These are phyloP conservation scores for Nicotiana tomentosiformis DNA, from an alignment of 257 asterid genomes.

Conservation along the genomic window DNA sequence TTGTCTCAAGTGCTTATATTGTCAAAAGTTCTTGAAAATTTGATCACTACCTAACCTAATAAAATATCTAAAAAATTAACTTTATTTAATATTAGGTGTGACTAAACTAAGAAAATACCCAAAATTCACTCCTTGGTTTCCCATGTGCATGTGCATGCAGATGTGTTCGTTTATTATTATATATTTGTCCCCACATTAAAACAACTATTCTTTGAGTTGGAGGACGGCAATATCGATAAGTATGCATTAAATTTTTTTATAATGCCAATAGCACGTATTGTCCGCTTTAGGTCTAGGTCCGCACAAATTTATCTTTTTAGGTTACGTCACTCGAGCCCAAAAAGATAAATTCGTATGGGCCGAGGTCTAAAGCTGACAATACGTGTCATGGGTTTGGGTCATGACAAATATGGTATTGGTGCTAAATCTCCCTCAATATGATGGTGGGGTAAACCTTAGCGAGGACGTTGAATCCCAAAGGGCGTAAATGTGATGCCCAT, in stretches of 20 bases:
- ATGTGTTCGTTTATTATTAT: neutral
- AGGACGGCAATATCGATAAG: conserved; percentile 5
- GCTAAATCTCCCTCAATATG: no score
- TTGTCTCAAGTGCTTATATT: conserved; percentile 20
- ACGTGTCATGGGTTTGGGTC: no score
- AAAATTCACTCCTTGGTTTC: neutral
- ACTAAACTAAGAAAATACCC: conserved; percentile 6
- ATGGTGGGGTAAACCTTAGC: no score
- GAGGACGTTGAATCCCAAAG: no score
- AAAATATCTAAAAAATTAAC: neutral
- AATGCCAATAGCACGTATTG: no score
- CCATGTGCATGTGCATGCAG: conserved; percentile 25
- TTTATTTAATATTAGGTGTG: conserved; percentile 5
- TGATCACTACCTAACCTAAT: conserved; percentile 3
- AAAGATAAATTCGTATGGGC: no score
- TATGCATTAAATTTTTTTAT: neutral
- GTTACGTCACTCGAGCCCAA: no score
- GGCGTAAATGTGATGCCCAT: no score
- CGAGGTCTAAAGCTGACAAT: no score
- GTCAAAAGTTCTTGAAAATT: conserved; percentile 7
- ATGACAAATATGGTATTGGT: no score
- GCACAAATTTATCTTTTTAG: no score
- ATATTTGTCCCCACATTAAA: conserved; percentile 9
- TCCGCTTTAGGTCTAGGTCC: no score
- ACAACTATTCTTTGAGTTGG: conserved; percentile 7